Base-by-base conservation (phyloP, 2,329 filamentous ascomycete genomes). In the Neonectria neomacrospora region DNA sequence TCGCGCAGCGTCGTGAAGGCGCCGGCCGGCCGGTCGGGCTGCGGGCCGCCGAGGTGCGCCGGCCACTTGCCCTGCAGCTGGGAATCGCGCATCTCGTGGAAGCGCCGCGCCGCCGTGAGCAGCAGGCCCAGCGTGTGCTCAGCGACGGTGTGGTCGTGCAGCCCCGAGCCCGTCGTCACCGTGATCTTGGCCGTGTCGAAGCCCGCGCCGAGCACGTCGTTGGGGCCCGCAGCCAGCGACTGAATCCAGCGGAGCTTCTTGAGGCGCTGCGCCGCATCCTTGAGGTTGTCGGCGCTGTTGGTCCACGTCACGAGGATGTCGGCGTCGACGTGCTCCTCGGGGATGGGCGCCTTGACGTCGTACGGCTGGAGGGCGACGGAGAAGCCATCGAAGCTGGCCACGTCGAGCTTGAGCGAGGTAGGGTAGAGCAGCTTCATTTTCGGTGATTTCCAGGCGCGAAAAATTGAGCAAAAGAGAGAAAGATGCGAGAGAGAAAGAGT, bases 341-440 rank as follows among this genome's bases (percentile, higher is more conserved):
- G 86, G 66, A 90, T 85, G 18, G 80, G 75, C 55, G 77, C 65
- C 67, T 84, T 85, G 66, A 86, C 85, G 70, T 90, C 84, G 80
- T 90, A 90, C 16, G 85, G 74, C 70, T 86, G 81, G n/a, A 90
- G 81, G 2, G 80, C 75, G 48, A 86, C 82, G 51, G 83, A 80
- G 80, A 88, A 90, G 71, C 87, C 88, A 68, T 88, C 77, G 63
- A 90, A 81, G 72, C 78, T 80, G 64, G 81, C 66, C 63, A 83
- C 71, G 79, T 90, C 82, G 75, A 90, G 82, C 56, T 79, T 80
- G 65, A 90, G 81, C 3, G 87, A 89, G 58, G 86, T 90, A 54
- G 88, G 88, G 79, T 90, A 90, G 67, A 90, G 86, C 68, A 90
- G 85, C 80, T 90, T 90, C 86, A 87, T 87, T 37, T 3, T 37